phyloP scores from a whole-genome alignment of 73 alveolate genomes.

The Paramecium biaurelia region DNA sequence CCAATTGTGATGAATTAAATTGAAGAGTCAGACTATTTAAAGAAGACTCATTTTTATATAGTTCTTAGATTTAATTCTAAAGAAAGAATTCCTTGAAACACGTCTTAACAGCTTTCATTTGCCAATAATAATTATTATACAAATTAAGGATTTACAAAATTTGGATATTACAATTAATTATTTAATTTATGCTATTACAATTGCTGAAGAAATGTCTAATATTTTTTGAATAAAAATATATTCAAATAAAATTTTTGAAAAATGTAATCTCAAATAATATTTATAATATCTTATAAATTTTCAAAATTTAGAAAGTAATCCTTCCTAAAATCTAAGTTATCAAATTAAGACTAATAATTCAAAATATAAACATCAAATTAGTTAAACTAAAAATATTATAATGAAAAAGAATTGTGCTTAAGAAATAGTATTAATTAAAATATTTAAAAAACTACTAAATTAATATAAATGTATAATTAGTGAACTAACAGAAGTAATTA shows the following conservation, averaged over 20 bases:
- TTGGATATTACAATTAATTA: background rate
- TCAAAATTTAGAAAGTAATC: background rate
- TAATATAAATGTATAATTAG: background rate
- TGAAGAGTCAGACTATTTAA: background rate
- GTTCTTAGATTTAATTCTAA: background rate
- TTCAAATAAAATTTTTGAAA: too few relatives aligned
- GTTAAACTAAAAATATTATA: background rate
- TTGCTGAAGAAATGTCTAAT: background rate
- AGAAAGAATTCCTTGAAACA: background rate
- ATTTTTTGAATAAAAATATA: too few relatives aligned
- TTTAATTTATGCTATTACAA: background rate
- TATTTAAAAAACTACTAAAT: background rate
- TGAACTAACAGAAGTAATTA: slow-evolving; percentile 21
- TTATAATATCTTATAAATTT: too few relatives aligned
- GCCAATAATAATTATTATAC: background rate
- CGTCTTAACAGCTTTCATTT: background rate
- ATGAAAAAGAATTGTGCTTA: background rate
- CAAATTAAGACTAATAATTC: background rate
- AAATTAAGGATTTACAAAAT: background rate
- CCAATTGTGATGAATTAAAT: background rate
- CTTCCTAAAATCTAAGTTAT: background rate
- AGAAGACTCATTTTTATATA: background rate
- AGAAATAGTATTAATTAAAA: background rate
- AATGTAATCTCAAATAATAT: too few relatives aligned
- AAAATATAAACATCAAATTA: background rate